Percentiles rank a stretch among this genome's conserved stretches.
Evolutionary conservation across 306 rosid species (phyloP).

Genomic region (Acmispon strigosus): DNA sequence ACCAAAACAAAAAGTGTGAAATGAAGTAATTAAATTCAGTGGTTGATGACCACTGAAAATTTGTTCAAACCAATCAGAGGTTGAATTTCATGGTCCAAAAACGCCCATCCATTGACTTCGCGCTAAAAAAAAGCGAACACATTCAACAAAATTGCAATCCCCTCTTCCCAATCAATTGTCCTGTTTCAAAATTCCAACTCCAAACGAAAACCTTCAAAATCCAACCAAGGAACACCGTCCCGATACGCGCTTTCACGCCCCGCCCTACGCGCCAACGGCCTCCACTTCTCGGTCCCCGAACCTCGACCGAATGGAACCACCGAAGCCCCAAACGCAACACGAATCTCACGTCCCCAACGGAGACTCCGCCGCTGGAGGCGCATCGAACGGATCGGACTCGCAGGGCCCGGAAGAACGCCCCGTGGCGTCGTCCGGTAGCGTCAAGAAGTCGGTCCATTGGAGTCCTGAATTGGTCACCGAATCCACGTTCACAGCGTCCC

Average conservation of each 20-base stretch:
- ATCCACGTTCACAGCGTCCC: slow-evolving; percentile 38
- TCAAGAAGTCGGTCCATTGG: slow-evolving; percentile 80
- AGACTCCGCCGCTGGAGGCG: slow-evolving; percentile 3
- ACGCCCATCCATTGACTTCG: slow-evolving; percentile 8
- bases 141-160: not conserved
- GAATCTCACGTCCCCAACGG: slow-evolving; percentile 19
- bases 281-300: not conserved
- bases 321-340: slow-evolving; percentile 27
- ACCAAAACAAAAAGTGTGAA: too few relatives aligned
- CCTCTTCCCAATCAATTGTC: not conserved
- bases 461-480: slow-evolving; percentile 71
- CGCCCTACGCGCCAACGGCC: slow-evolving; percentile 5
- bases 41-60: too few relatives aligned
- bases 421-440: slow-evolving; percentile 22
- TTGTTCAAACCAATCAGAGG: not conserved
- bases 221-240: not conserved
- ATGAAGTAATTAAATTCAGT: too few relatives aligned
- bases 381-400: slow-evolving; percentile 31
- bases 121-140: slow-evolving; percentile 23
- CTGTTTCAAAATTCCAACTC: not conserved
- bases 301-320: slow-evolving; percentile 38
- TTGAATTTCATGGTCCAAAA: slow-evolving; percentile 10
- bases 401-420: slow-evolving; percentile 16
- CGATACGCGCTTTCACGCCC: slow-evolving; percentile 1
- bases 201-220: not conserved